Percentiles rank a stretch among this genome's conserved stretches.
Evolutionary conservation across 345 rosid genomes (phyloP).

Genomic region (Noccaea bulbosa): DNA sequence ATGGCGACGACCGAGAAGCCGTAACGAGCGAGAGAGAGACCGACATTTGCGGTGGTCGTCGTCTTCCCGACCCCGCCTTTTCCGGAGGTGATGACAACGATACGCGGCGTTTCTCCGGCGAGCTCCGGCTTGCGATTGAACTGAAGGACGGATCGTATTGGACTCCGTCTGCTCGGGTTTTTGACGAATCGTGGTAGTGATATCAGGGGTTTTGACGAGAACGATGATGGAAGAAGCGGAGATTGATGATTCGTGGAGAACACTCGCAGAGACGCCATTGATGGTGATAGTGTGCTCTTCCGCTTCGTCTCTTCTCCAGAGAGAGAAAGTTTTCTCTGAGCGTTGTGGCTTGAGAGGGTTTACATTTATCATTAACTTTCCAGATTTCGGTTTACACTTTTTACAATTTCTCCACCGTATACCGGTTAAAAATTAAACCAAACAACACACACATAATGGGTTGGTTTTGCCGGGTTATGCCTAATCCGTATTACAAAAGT

Average conservation of each 20-base stretch:
- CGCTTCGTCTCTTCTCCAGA: conserved; percentile 16
- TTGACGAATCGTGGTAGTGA: conserved; percentile 30
- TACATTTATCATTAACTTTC: conserved; percentile 33
- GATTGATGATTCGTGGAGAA: conserved; percentile 46
- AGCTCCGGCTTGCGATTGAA: conserved; percentile 89
- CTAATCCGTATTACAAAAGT: conserved; percentile 5
- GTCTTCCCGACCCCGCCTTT: conserved; percentile 99
- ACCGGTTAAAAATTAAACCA: conserved; percentile 23
- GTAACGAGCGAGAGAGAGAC: conserved; percentile 90
- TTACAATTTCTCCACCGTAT: background rate
- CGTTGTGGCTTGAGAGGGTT: conserved; percentile 32
- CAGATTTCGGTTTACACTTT: conserved; percentile 38
- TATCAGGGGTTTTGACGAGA: conserved; percentile 1
- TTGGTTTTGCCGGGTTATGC: conserved; percentile 15
- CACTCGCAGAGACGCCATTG: conserved; percentile 58
- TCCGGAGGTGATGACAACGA: conserved; percentile 97
- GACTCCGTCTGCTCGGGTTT: conserved; percentile 25
- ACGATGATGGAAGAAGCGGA: conserved; percentile 40
- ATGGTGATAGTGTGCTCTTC: conserved; percentile 30
- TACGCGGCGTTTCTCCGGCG: conserved; percentile 92
- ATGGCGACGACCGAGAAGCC: conserved; percentile 94
- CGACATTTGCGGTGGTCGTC: conserved; percentile 97
- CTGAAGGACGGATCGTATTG: conserved; percentile 73
- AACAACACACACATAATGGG: background rate
- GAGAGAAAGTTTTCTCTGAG: conserved; percentile 27